phyloP scores from a whole-genome alignment of 202 grass and related monocot genomes.

The Thinopyrum obtusiflorum region DNA sequence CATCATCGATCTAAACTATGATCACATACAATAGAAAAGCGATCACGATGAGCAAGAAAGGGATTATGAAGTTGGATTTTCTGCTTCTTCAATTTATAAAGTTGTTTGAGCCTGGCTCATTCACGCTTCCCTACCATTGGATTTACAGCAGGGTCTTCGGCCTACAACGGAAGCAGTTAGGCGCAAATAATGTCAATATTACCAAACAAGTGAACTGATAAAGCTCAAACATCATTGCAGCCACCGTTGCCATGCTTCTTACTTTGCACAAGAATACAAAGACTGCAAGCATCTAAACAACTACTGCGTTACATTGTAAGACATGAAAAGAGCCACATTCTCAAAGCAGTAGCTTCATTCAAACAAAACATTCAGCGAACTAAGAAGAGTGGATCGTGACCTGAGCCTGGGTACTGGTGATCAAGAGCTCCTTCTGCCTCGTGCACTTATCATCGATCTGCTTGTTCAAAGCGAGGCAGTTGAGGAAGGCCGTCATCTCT shows the following conservation, averaged over 20 bases:
- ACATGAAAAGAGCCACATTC: background rate
- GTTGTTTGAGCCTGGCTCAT: conserved; percentile 67
- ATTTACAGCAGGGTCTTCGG: conserved; percentile 34
- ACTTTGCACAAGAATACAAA: background rate
- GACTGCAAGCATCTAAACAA: background rate
- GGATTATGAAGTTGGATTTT: too few relatives aligned
- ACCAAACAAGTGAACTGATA: background rate
- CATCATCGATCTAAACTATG: too few relatives aligned
- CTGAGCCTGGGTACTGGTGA: too few relatives aligned
- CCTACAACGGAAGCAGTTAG: conserved; percentile 32
- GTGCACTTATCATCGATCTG: too few relatives aligned
- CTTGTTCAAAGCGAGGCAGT: too few relatives aligned
- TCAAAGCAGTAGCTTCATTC: background rate
- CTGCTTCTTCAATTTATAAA: conserved; percentile 79
- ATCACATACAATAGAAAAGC: too few relatives aligned
- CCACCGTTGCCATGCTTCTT: background rate
- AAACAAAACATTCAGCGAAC: too few relatives aligned
- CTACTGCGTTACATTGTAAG: background rate
- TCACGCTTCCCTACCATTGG: conserved; percentile 62
- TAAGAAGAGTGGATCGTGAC: too few relatives aligned
- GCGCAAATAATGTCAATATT: background rate
- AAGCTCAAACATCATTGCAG: background rate
- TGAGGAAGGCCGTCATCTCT: too few relatives aligned
- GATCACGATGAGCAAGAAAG: too few relatives aligned
- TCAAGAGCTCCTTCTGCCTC: too few relatives aligned